Conservation (phyloP, 2,329 filamentous ascomycete species). For the Pestalotiopsis sp. region DNA sequence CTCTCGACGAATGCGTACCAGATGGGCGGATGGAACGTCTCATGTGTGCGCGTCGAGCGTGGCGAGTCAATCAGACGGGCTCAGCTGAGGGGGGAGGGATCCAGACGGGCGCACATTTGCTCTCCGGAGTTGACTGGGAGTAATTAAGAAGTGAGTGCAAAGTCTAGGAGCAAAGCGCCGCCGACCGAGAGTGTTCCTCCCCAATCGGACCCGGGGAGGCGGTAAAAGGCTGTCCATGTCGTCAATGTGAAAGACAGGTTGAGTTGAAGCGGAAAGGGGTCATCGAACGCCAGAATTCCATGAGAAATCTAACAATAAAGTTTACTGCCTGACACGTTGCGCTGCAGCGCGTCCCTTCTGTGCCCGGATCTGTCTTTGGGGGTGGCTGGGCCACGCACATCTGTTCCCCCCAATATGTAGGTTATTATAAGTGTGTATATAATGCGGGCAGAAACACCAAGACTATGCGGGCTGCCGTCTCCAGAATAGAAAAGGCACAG, state of each 20-base stretch:
- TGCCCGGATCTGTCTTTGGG: background rate
- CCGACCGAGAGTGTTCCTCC: background rate
- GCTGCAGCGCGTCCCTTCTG: background rate
- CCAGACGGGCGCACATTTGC: no score
- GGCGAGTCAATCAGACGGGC: no score
- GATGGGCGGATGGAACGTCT: no score
- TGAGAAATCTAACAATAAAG: background rate
- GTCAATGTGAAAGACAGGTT: background rate
- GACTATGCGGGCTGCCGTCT: background rate
- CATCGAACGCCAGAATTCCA: background rate
- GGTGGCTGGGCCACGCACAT: constrained; percentile 2
- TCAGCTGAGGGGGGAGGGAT: no score
- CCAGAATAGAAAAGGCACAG: background rate
- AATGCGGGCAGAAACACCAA: background rate
- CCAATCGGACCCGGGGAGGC: background rate
- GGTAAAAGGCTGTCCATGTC: background rate
- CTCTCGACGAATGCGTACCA: no score
- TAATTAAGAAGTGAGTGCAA: background rate
- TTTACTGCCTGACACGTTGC: background rate
- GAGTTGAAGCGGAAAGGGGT: background rate
- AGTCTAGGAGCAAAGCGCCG: background rate
- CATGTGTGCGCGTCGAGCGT: no score
- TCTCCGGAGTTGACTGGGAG: background rate
- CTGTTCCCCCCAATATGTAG: background rate
- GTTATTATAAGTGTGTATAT: background rate